Percentiles rank a stretch among this genome's conserved stretches.
Evolutionary conservation across 345 rosid genomes (phyloP).

Genomic region (Gossypium arboreum): DNA sequence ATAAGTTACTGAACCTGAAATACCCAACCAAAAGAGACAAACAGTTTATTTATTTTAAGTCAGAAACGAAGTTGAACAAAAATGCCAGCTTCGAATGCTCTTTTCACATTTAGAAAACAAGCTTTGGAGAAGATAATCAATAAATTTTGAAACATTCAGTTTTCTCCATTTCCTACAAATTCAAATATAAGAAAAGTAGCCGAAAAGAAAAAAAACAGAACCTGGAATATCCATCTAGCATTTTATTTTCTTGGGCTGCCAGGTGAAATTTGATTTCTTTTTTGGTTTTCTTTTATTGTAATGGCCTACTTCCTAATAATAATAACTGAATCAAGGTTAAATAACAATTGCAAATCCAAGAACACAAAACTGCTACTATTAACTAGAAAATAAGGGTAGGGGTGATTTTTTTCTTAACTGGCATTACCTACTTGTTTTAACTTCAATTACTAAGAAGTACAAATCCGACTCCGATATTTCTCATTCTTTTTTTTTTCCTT

Average conservation of each 20-base stretch:
- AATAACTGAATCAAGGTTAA: not conserved
- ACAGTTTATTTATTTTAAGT: not conserved
- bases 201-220: not conserved
- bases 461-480: not conserved
- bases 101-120: not conserved
- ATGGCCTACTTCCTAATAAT: not conserved
- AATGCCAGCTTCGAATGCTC: not conserved
- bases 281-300: not conserved
- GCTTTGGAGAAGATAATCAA: not conserved
- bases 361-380: not conserved
- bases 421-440: not conserved
- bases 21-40: conserved; percentile 10
- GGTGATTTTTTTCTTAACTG: not conserved
- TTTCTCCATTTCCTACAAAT: not conserved
- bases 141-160: not conserved
- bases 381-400: not conserved
- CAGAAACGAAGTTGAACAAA: not conserved
- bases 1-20: conserved; percentile 36
- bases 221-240: not conserved
- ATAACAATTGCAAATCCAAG: not conserved
- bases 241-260: not conserved
- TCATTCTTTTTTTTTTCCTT: not conserved
- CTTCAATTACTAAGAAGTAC: not conserved
- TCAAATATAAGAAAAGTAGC: not conserved
- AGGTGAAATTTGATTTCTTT: not conserved